These are phyloP conservation scores for Ricinus communis DNA, from an alignment of 345 rosid genomes.

Conservation along the genomic window DNA sequence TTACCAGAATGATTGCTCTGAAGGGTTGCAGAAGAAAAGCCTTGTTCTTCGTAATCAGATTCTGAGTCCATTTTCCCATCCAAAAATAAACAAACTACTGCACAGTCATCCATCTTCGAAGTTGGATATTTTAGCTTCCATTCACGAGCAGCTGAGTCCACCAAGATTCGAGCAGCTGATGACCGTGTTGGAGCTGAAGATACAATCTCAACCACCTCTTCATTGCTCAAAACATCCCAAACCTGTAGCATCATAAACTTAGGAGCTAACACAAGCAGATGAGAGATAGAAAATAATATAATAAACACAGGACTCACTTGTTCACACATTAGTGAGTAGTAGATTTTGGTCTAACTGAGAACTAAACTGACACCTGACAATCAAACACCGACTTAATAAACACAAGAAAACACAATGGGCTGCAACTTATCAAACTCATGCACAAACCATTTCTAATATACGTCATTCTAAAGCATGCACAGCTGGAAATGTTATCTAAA, in stretches of 20 bases:
- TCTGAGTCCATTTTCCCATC: constrained; percentile 95
- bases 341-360: no score
- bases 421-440: no score
- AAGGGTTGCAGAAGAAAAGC: constrained; percentile 72
- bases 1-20: constrained; percentile 72
- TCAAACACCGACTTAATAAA: not conserved
- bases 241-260: constrained; percentile 46
- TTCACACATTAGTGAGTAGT: no score
- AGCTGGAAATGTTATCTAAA: not conserved
- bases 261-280: not conserved
- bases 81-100: constrained; percentile 92
- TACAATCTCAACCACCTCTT: constrained; percentile 90
- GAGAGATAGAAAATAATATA: no score
- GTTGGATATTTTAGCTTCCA: constrained; percentile 99
- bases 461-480: not conserved
- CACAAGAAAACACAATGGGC: not conserved
- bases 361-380: no score
- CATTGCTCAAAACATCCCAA: constrained; percentile 98
- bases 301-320: no score
- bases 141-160: constrained; percentile 83
- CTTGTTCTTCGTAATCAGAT: constrained; percentile 74
- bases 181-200: constrained; percentile 76
- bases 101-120: constrained; percentile 99
- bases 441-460: not conserved
- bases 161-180: constrained; percentile 82